Evolutionary conservation across 257 asterid species (phyloP).

Genomic region (Jasminum sambac): DNA sequence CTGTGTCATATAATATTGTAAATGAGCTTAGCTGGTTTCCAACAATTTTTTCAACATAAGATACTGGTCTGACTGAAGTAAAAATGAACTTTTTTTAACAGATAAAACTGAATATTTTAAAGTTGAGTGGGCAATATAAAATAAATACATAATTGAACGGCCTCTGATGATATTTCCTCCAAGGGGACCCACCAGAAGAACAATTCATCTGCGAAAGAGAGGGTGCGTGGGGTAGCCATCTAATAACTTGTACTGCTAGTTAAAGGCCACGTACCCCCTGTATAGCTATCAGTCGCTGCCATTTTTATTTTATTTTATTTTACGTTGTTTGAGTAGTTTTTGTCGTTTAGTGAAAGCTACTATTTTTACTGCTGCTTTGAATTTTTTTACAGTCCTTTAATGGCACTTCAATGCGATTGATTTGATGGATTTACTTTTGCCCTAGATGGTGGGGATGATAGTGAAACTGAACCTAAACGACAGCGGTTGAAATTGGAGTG

Average conservation of each 20-base stretch:
- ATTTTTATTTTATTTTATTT: constrained; percentile 4
- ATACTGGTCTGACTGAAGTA: no score
- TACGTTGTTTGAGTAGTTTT: background rate
- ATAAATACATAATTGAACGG: background rate
- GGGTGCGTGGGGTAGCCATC: constrained; percentile 27
- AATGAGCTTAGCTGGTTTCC: no score
- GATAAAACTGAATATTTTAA: background rate
- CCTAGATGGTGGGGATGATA: background rate
- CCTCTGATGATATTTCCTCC: background rate
- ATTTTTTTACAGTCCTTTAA: constrained; percentile 29
- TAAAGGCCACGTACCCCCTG: constrained; percentile 65
- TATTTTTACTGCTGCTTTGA: constrained; percentile 4
- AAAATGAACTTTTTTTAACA: background rate
- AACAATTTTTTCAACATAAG: no score
- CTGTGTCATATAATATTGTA: no score
- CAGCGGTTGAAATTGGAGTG: constrained; percentile 17
- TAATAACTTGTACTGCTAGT: constrained; percentile 44
- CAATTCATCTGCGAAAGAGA: constrained; percentile 24
- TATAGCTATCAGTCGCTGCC: constrained; percentile 30
- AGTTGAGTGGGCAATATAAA: background rate
- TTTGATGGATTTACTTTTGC: constrained; percentile 15
- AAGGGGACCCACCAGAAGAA: constrained; percentile 19
- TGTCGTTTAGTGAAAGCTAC: background rate
- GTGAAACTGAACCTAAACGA: constrained; percentile 1
- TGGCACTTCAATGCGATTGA: constrained; percentile 31